Evolutionary conservation across 257 asterid species (phyloP), one percentile per base, ranked within the genome.

Genomic region (Nicotiana knightiana): DNA sequence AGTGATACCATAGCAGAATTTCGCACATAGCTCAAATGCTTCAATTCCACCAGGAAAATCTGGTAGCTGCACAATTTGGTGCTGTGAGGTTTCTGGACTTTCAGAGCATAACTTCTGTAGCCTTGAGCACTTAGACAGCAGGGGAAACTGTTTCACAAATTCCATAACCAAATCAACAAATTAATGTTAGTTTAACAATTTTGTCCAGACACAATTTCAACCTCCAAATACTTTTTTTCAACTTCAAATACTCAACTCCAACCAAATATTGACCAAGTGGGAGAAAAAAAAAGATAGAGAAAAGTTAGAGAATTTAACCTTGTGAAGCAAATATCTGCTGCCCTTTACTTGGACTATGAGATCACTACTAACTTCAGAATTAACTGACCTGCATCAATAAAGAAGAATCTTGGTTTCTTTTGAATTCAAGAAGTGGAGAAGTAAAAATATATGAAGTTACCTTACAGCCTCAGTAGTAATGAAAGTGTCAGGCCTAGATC

Each of bases 1-100:
- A 17, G 97, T 93, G 68, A 93, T 93, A 63, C 98, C 97, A 66
- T 95, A 95, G 85, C 99, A 95, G 92, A 95, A 95, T 78, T 95
- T 95, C 0, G 99, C 99, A 70, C 99, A 95, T 6, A 89, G 53
- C 63, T 95, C 99, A 65, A 95, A 95, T 4, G 97, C 97, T 81
- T 95, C 98, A 4, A 87, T 82, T 1, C 97, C 98, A 1, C 98
- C 97, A 0, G 99, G 99, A 70, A 95, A 92, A 62, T 93, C 99
- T 6, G 93, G 91, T 51, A 95, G 85, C 75, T 91, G 93, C 61
- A 92, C 84, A 64, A 90, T 87, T 82, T 92, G 94, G 30, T 83
- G 87, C 30, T 86, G 90, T 4, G 94, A 81, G 48, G 93, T 81
- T 8, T 92, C 97, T 1, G 85, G 87, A 84, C 67, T 89, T 67